A percentile compares a stretch with the other conserved stretches of the same genome.
These are phyloP conservation scores for Primulina huaijiensis DNA, from an alignment of 257 asterid species.

Conservation along the genomic window DNA sequence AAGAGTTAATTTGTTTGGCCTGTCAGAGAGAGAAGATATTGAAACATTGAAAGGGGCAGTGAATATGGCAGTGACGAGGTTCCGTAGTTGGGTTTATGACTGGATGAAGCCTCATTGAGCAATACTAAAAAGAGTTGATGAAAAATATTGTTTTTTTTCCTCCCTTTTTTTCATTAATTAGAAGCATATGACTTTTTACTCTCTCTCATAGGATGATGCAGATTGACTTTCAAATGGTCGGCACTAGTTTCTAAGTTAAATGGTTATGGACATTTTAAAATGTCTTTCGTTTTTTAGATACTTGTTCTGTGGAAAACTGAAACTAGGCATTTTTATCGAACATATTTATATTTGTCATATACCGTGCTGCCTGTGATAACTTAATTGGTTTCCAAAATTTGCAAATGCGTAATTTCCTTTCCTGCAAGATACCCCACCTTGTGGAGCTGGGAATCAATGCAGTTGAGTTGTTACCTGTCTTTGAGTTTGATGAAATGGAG, in stretches of 20 bases:
- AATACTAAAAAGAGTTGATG: neutral
- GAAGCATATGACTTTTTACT: neutral
- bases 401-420: constrained; percentile 25
- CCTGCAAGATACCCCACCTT: constrained; percentile 83
- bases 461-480: constrained; percentile 84
- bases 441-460: constrained; percentile 94
- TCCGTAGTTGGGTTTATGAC: too few species aligned
- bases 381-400: constrained; percentile 13
- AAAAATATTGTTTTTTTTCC: neutral
- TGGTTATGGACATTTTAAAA: too few species aligned
- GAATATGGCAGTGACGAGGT: too few species aligned
- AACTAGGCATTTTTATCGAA: too few species aligned
- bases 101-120: too few species aligned
- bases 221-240: too few species aligned
- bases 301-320: too few species aligned
- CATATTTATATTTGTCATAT: too few species aligned
- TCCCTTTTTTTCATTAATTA: neutral
- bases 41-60: too few species aligned
- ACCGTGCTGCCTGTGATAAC: neutral
- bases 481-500: constrained; percentile 97
- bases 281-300: too few species aligned
- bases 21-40: neutral
- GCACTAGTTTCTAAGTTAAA: too few species aligned
- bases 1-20: neutral
- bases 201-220: too few species aligned